Base-by-base conservation (phyloP, 2,329 filamentous ascomycete genomes). In the Hypoxylon sp. region DNA sequence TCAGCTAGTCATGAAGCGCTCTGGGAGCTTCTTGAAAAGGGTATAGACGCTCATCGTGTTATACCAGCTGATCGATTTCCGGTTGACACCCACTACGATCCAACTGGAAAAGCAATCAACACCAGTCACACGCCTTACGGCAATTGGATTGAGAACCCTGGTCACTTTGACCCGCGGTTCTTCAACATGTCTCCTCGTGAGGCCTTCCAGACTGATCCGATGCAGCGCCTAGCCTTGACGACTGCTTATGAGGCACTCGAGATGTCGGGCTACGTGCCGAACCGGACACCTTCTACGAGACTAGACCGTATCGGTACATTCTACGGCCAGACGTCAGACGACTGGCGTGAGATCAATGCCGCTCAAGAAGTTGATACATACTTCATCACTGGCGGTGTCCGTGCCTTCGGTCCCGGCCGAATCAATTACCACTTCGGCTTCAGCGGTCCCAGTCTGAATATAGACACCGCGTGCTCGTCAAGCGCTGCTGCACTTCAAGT, bases 161-260 rank as follows among this genome's bases (percentile, higher is more conserved):
- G 91, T 60, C 83, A 91, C 51, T 95, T 95, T 75, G 92, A 95
- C 73, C 90, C 91, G n/a, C 85, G 90, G 0, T 94, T 95, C 81
- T 95, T 95, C 86, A 93, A 93, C 79, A 94, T 95, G 90, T 94
- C 91, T 36, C 91, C 92, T 5, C 88, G 91, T 72, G 92, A 95
- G 79, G 93, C 93, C 28, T 87, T 89, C 56, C 91, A 94, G 76
- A 93, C 91, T 1, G 92, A 95, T 76, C 93, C 93, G 0, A 93
- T 93, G 86, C 92, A 93, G 77, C 87, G 93, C 73, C 84, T 94
- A 71, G 90, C 91, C 2, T 81, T 96, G 21, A 87, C 90, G 7
- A 93, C 92, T 2, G 91, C 91, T 0, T 95, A 93, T 73, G 92
- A 95, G 75, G 92, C 93, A 0, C 83, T 96, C 51, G 93, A 96